Conservation (phyloP, 768 basidiomycete genomes). For the Paxillus rubicundulus region DNA sequence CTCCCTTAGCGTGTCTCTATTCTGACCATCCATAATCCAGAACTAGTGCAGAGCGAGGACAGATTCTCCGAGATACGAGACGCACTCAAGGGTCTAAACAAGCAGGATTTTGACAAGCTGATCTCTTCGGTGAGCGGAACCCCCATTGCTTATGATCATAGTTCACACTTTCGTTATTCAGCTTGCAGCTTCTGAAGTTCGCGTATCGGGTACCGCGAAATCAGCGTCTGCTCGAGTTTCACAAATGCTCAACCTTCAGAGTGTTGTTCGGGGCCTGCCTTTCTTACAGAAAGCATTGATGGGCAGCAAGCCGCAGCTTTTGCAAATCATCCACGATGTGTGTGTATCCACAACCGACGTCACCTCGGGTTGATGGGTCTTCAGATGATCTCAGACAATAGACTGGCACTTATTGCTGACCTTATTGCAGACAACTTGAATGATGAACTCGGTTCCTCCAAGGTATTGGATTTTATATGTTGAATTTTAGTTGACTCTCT, state of each 20-base stretch:
- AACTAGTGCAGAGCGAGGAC: slow-evolving; percentile 76
- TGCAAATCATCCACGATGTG: slow-evolving; percentile 64
- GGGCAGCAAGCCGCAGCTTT: slow-evolving; percentile 55
- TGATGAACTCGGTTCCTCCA: slow-evolving; percentile 59
- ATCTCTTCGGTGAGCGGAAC: slow-evolving; percentile 55
- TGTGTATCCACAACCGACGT: neutral
- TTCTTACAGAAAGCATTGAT: slow-evolving; percentile 59
- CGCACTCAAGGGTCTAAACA: slow-evolving; percentile 68
- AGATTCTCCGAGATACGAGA: slow-evolving; percentile 64
- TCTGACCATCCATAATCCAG: slow-evolving; percentile 35
- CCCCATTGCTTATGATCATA: neutral
- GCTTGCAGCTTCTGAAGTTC: slow-evolving; percentile 66
- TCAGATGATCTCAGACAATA: slow-evolving; percentile 74
- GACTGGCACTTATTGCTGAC: slow-evolving; percentile 59
- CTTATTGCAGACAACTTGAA: slow-evolving; percentile 67
- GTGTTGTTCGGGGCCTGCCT: slow-evolving; percentile 65
- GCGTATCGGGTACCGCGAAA: slow-evolving; percentile 52
- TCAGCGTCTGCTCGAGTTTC: slow-evolving; percentile 65
- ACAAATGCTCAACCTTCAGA: slow-evolving; percentile 79
- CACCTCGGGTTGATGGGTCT: neutral
- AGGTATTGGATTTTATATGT: slow-evolving; percentile 40
- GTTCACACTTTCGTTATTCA: slow-evolving; percentile 25
- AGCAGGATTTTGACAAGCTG: slow-evolving; percentile 86
- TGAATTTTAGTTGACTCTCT: neutral
- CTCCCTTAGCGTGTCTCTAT: neutral